Percentiles rank a stretch among this genome's conserved stretches.
Conservation (phyloP, 2,329 filamentous ascomycete species). For the Fusarium sp. region DNA sequence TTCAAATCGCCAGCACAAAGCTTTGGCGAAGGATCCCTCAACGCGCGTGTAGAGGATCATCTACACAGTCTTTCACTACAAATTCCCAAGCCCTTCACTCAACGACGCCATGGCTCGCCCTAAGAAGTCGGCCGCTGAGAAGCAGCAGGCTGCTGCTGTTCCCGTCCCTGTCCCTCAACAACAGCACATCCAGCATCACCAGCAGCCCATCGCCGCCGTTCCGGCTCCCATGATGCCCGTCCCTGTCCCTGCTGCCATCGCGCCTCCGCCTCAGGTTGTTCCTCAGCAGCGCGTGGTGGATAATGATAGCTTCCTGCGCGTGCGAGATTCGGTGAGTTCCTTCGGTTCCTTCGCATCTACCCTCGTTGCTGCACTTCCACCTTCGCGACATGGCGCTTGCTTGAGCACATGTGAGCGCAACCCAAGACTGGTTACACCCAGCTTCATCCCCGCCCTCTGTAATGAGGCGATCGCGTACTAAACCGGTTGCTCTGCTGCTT, state of each 20-base stretch:
- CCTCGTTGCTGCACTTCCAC: constrained; percentile 4
- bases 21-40: constrained; percentile 15
- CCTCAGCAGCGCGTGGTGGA: constrained; percentile 66
- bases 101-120: constrained; percentile 60
- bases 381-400: neutral
- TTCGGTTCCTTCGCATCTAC: constrained; percentile 26
- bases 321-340: constrained; percentile 83
- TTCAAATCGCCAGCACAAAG: constrained; percentile 19
- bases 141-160: constrained; percentile 55
- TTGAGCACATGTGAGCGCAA: neutral
- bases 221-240: constrained; percentile 60
- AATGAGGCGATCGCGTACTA: neutral
- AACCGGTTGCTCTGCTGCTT: neutral
- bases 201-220: constrained; percentile 51
- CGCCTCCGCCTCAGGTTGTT: constrained; percentile 35
- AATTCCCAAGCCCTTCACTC: constrained; percentile 1
- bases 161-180: constrained; percentile 50
- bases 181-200: constrained; percentile 42
- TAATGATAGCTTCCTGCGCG: constrained; percentile 83
- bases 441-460: neutral
- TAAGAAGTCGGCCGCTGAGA: constrained; percentile 58
- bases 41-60: neutral
- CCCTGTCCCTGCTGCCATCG: constrained; percentile 45
- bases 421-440: neutral
- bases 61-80: constrained; percentile 1